Evolutionary conservation across 139 green algal species (phyloP), one percentile per base, ranked within the genome.

Genomic region (Microglena sp.): DNA sequence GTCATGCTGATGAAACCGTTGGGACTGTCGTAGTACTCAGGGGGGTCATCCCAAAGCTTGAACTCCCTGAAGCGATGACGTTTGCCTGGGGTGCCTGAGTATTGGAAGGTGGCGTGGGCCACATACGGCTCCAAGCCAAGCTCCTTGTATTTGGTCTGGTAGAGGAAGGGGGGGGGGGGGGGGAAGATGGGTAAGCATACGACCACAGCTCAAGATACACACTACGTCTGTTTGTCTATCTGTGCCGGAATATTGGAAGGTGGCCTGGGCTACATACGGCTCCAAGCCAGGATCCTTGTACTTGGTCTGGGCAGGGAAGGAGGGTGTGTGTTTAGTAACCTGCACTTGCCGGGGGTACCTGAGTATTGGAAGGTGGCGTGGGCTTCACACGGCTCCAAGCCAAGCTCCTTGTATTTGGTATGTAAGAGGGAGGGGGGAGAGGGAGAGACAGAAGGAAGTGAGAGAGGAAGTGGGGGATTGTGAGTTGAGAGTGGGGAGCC

Each of bases 301-400:
- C n/a, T n/a, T n/a, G n/a, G n/a, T n/a, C n/a, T n/a, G n/a, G n/a
- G n/a, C n/a, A n/a, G n/a, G n/a, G n/a, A n/a, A n/a, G n/a, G n/a
- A n/a, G n/a, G n/a, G n/a, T n/a, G n/a, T n/a, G n/a, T n/a, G n/a
- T n/a, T n/a, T n/a, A n/a, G n/a, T n/a, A n/a, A n/a, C n/a, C n/a
- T n/a, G n/a, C n/a, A n/a, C n/a, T 96, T 96, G 64, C 90, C 90
- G 0, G 85, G 73, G 5, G 86, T 95, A 57, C 90, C 90, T 4
- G 71, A 84, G 68, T 83, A 96, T 72, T 96, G 84, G 73, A 96
- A 96, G 15, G 89, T 96, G 44, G 86, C 79, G 77, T 96, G 90
- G 22, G 90, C 77, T 2, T 89, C 90, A 71, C 90, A 96, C 1
- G 87, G 82, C 45, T 88, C 66, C 32, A 92, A 58, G 1, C 69